Base-by-base conservation (phyloP, 306 rosid genomes). In the Glycine tomentella region DNA sequence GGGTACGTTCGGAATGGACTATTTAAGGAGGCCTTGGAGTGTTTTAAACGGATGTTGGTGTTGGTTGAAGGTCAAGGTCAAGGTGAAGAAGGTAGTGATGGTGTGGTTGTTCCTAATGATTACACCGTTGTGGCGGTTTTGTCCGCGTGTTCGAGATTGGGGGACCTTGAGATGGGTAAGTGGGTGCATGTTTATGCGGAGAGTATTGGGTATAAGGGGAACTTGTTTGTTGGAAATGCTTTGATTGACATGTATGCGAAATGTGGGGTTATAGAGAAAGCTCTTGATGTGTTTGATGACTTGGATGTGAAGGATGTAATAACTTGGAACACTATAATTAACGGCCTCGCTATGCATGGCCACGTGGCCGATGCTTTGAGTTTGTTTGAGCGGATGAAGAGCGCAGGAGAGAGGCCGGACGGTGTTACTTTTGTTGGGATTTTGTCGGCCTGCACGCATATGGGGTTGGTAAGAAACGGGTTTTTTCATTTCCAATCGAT, bases 121-220 rank as follows among this genome's bases (percentile, higher is more conserved):
- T 91, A 87, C 76, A 90, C 95, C 3, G 79, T 94, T 72, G 92
- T 88, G 9, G 87, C 75, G 0, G 92, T 88, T 59, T 34, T 94
- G 61, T 86, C 95, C 1, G 85, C 94, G 0, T 92, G 98, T 85
- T 90, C 95, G 46, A 92, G 93, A 80, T 72, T 94, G 70, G 95
- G 98, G 69, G 91, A 93, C 51, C 95, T 92, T 87, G 97, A 90
- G 81, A 82, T 92, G 81, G 93, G 97, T 78, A 94, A 83, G 76
- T 84, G 90, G 90, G 87, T 84, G 63, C 90, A 87, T 62, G 64
- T 69, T 6, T 87, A 87, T 78, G 91, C 92, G 2, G 87, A 82
- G 62, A 88, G 72, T 64, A 72, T 84, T 46, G 93, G 95, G 55
- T 87, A 87, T 66, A 81, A 81, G 68, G 74, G 82, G 55, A 90